Evolutionary conservation across 805 yeast species (phyloP), one percentile per base, ranked within the genome.

Genomic region (Candida stauntonica): DNA sequence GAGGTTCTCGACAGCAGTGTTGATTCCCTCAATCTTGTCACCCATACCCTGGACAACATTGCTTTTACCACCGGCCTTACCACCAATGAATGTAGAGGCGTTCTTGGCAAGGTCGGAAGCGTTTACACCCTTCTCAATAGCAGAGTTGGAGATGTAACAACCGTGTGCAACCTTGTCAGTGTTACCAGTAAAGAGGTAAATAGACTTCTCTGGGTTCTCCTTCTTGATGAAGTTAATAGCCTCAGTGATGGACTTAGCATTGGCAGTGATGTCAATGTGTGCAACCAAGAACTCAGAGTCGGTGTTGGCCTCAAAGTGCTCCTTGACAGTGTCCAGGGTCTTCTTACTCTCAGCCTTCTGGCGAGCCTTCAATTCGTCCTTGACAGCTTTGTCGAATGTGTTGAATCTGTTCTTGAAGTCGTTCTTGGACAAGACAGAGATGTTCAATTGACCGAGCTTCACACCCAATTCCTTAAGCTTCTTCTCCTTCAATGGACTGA

Each of bases 21-120:
- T 72, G 37, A 87, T 71, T 47, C 84, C 86, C 24, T 66, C 71
- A 26, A 80, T 73, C 46, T 86, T 83, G 52, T 81, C 86, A 54
- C 99, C 99, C 80, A 87, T 84, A 65, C 99, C 99, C 69, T 93
- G 99, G 52, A 87, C 86, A 39, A 89, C 80, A 50, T 87, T 86
- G 47, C 96, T 98, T 67, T 87, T 93, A 63, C 99, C 99, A 67
- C 99, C 99, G 42, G 96, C 94, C 63, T 84, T 87, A 64, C 99
- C 99, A 49, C 99, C 99, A 52, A 93, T 78, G 53, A 72, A 68
- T 26, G 68, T 64, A 31, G 89, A 69, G 31, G 85, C 98, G 40
- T 73, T 66, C 37, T 72, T 64, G 23, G 94, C 94, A 50, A 88
- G 72, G 20, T 77, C 88, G 41, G 81, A 73, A 37, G 94, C 89